A percentile compares a stretch with the other conserved stretches of the same genome.
phyloP scores from a whole-genome alignment of 805 yeast species.

The Wickerhamomyces subpelliculosus region DNA sequence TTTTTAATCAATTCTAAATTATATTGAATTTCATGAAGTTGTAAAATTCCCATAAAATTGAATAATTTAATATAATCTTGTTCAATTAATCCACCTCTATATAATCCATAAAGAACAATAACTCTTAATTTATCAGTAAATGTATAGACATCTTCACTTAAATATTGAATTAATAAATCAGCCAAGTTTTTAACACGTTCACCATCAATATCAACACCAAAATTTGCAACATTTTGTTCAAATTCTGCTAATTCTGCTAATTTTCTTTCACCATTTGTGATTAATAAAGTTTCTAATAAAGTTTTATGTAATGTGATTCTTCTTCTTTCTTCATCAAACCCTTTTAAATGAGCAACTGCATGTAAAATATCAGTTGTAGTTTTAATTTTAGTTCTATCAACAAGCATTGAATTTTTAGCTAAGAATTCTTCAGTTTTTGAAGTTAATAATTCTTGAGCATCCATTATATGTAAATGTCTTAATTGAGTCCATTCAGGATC shows the following conservation, averaged over 20 bases:
- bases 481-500: conserved; percentile 70
- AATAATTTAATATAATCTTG: conserved; percentile 67
- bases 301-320: conserved; percentile 53
- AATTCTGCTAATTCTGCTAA: conserved; percentile 72
- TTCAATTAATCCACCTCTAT: conserved; percentile 75
- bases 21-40: conserved; percentile 32
- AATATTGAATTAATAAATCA: conserved; percentile 49
- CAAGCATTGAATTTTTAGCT: conserved; percentile 67
- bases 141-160: conserved; percentile 42
- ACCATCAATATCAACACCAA: conserved; percentile 66
- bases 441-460: conserved; percentile 56
- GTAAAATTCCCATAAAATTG: conserved; percentile 40
- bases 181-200: conserved; percentile 51
- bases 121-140: conserved; percentile 68
- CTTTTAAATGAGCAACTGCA: conserved; percentile 64
- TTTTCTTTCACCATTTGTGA: conserved; percentile 46
- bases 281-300: conserved; percentile 59
- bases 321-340: conserved; percentile 61
- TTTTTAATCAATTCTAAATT: conserved; percentile 51
- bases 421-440: conserved; percentile 57
- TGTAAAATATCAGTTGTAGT: conserved; percentile 66
- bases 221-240: conserved; percentile 76
- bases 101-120: conserved; percentile 66
- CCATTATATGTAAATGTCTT: conserved; percentile 70
- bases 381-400: conserved; percentile 58